These are phyloP conservation scores for Entonaema liquescens DNA, from an alignment of 495 filamentous ascomycete genomes.

Conservation along the genomic window DNA sequence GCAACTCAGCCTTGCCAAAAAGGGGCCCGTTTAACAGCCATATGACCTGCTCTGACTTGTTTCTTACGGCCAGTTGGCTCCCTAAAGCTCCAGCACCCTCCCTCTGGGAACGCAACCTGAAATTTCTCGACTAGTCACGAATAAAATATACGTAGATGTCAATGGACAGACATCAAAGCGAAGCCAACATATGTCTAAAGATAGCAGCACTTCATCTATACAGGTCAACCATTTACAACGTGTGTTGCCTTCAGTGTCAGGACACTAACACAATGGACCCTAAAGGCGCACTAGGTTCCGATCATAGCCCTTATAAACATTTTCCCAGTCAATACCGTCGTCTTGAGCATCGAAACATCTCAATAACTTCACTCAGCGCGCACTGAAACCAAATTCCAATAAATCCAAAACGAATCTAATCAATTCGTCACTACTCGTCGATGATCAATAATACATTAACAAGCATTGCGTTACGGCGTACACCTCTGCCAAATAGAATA, in stretches of 20 bases:
- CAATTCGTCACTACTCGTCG: background rate
- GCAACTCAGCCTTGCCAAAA: conserved; percentile 10
- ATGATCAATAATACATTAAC: background rate
- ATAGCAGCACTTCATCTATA: background rate
- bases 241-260: background rate
- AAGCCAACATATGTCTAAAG: background rate
- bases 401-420: background rate
- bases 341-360: background rate
- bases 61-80: background rate
- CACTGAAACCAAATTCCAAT: background rate
- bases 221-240: background rate
- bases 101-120: background rate
- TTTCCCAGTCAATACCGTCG: background rate
- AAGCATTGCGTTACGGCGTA: background rate
- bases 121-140: background rate
- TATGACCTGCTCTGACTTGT: conserved; percentile 4
- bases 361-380: background rate
- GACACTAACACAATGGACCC: background rate
- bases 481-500: background rate
- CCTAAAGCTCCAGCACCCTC: background rate
- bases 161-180: background rate
- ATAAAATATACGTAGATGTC: too few relatives aligned
- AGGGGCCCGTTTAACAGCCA: background rate
- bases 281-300: background rate
- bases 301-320: background rate